Percentiles rank a stretch among this genome's conserved stretches.
phyloP scores from a whole-genome alignment of 192 early-diverging fungal genomes.

The Coemansia sp. region DNA sequence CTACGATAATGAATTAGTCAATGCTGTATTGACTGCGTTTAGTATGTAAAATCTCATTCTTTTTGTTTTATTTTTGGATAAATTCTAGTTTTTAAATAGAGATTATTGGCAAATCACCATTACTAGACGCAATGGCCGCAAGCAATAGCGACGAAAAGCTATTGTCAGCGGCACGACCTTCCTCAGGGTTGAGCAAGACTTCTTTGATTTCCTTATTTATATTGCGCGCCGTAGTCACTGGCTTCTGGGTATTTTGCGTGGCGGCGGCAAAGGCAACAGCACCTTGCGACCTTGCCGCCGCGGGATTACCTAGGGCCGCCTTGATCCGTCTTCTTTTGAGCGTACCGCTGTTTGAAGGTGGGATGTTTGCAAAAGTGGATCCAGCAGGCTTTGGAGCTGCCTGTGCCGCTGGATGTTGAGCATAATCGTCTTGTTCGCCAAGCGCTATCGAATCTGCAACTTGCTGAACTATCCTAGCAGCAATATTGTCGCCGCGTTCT shows the following conservation, averaged over 20 bases:
- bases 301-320: neutral
- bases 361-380: neutral
- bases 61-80: no score
- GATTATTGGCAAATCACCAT: constrained; percentile 31
- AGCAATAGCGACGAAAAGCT: constrained; percentile 33
- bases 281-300: neutral
- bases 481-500: neutral
- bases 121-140: constrained; percentile 25
- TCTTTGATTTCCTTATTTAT: constrained; percentile 22
- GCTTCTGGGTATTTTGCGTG: neutral
- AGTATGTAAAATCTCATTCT: no score
- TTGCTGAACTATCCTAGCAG: neutral
- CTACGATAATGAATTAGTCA: constrained; percentile 58
- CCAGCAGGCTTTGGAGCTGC: neutral
- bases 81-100: constrained; percentile 8
- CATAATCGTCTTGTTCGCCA: neutral
- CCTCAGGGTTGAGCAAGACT: constrained; percentile 14
- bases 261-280: neutral
- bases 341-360: neutral
- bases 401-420: neutral
- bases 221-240: neutral
- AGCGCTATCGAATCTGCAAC: neutral
- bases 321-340: neutral
- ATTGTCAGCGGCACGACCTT: constrained; percentile 16
- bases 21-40: constrained; percentile 11